Evolutionary conservation across 768 basidiomycete species (phyloP).

Genomic region (Lactarius sp.): DNA sequence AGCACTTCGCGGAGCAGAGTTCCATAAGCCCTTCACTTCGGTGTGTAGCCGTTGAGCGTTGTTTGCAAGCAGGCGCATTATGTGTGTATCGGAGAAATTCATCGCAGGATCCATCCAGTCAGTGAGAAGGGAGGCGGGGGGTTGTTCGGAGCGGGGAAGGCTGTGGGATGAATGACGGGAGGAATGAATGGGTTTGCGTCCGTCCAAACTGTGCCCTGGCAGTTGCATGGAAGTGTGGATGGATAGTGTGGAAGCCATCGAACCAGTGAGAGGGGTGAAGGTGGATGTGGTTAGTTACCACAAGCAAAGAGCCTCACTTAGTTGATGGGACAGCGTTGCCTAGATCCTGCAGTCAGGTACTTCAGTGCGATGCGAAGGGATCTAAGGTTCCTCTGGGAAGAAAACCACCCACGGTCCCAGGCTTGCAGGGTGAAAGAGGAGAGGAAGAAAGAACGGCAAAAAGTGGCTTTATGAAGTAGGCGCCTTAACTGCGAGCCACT

Average conservation of each 20-base stretch:
- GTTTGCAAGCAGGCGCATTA: conserved; percentile 15
- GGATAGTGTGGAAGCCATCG: conserved; percentile 15
- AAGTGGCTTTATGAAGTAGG: conserved; percentile 15
- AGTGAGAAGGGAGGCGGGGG: conserved; percentile 1
- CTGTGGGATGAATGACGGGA: background rate
- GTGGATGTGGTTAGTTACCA: conserved; percentile 1
- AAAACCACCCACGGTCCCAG: background rate
- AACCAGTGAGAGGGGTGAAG: background rate
- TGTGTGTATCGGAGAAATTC: conserved; percentile 7
- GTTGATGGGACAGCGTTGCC: background rate
- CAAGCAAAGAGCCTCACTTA: conserved; percentile 1
- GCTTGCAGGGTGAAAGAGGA: conserved; percentile 6
- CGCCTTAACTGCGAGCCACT: conserved; percentile 15
- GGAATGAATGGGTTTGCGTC: conserved; percentile 12
- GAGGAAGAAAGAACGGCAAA: conserved; percentile 11
- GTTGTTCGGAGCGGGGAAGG: conserved; percentile 1
- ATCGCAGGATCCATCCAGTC: conserved; percentile 11
- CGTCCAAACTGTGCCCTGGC: conserved; percentile 5
- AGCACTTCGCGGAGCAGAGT: conserved; percentile 23
- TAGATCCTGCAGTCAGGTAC: conserved; percentile 4
- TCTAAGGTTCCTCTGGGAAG: conserved; percentile 1
- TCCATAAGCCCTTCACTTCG: conserved; percentile 20
- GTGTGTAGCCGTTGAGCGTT: conserved; percentile 18
- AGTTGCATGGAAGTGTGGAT: conserved; percentile 4
- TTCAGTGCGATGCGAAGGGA: conserved; percentile 6